These are phyloP conservation scores for Trichomonas gallinae DNA, from an alignment of 208 protist genomes.

Conservation along the genomic window DNA sequence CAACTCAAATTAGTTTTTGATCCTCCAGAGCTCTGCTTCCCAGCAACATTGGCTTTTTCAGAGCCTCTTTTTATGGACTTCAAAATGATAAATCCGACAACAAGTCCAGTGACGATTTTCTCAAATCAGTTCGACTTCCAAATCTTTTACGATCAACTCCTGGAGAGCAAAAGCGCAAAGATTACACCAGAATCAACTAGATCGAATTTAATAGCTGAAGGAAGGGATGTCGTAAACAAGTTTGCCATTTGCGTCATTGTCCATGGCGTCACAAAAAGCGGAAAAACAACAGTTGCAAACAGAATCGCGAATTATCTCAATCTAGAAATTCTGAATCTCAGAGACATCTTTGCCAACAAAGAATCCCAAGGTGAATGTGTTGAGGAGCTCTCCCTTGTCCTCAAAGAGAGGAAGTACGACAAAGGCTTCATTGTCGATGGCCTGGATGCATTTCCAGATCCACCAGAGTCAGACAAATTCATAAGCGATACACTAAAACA, in stretches of 20 bases:
- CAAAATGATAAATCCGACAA: neutral
- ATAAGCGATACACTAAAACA: neutral
- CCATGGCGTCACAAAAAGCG: neutral
- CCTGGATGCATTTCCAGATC: neutral
- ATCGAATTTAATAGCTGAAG: neutral
- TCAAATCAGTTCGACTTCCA: neutral
- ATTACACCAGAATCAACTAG: neutral
- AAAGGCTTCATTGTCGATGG: conserved; percentile 18
- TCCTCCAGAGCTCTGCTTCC: neutral
- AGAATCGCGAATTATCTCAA: neutral
- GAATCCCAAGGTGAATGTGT: neutral
- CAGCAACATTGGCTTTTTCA: neutral
- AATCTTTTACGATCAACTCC: neutral
- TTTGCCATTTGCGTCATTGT: neutral
- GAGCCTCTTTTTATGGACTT: neutral
- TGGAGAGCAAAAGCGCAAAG: neutral
- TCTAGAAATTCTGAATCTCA: neutral
- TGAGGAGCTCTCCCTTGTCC: neutral
- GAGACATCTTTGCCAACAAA: neutral
- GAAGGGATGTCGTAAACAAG: neutral
- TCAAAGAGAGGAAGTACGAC: neutral
- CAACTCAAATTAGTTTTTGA: neutral
- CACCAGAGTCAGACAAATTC: neutral
- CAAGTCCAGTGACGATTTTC: neutral
- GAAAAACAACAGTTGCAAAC: neutral